Percentiles rank a stretch among this genome's conserved stretches.
Conservation (phyloP, 2,329 filamentous ascomycete genomes). For the Phoma sp. region DNA sequence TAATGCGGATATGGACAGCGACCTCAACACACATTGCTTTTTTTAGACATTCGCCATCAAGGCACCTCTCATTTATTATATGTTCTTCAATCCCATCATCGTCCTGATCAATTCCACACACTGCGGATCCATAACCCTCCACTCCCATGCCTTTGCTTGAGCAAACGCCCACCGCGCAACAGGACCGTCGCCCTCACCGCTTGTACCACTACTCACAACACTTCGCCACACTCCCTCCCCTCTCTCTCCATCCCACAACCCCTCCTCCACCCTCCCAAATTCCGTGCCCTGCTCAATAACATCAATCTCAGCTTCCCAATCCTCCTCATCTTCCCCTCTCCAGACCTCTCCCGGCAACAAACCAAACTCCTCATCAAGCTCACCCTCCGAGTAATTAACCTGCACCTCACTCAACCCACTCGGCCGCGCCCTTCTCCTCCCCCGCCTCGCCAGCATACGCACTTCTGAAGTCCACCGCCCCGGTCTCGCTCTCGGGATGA, state of each 20-base stretch:
- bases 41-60: neutral
- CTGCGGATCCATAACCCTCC: neutral
- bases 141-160: neutral
- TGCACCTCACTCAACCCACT: neutral
- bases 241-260: neutral
- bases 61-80: neutral
- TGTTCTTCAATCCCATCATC: neutral
- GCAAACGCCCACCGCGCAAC: neutral
- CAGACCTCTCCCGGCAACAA: neutral
- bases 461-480: neutral
- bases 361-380: neutral
- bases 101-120: neutral
- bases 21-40: no score
- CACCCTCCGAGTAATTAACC: neutral
- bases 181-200: neutral
- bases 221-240: neutral
- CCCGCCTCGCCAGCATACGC: neutral
- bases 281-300: neutral
- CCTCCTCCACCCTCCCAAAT: neutral
- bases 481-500: neutral
- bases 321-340: neutral
- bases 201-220: no score
- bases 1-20: neutral
- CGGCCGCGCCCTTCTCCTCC: neutral
- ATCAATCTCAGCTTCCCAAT: neutral